A percentile compares a stretch with the other conserved stretches of the same genome.
Evolutionary conservation across 257 asterid genomes (phyloP).

Genomic region (Solanum tarijense): DNA sequence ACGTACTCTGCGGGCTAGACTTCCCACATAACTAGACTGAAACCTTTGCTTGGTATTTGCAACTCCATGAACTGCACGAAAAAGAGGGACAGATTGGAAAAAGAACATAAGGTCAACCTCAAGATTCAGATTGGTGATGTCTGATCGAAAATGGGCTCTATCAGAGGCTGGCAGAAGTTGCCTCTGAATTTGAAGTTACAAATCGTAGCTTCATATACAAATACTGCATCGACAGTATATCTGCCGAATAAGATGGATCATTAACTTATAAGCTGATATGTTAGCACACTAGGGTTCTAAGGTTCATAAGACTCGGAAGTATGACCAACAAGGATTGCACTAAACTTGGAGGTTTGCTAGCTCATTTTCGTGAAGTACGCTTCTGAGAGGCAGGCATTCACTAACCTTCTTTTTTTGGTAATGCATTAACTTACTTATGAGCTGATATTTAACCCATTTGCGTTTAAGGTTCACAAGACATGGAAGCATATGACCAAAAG

Average conservation of each 20-base stretch:
- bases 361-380: background rate
- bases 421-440: background rate
- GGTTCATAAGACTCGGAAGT: background rate
- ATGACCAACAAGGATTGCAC: background rate
- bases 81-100: background rate
- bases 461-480: background rate
- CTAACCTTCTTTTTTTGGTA: background rate
- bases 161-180: background rate
- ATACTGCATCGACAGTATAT: background rate
- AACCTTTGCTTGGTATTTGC: constrained; percentile 21
- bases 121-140: background rate
- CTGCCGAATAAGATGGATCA: background rate
- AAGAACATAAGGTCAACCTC: background rate
- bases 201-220: background rate
- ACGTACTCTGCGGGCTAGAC: constrained; percentile 62
- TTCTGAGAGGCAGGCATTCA: background rate
- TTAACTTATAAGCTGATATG: background rate
- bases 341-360: background rate
- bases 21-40: constrained; percentile 54
- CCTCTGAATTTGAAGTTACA: background rate
- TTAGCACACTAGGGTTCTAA: background rate
- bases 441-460: background rate
- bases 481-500: background rate
- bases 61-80: constrained; percentile 31
- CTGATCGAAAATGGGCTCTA: background rate